Evolutionary conservation across 2,329 filamentous ascomycete genomes (phyloP).

Genomic region (Colletotrichum musicola): DNA sequence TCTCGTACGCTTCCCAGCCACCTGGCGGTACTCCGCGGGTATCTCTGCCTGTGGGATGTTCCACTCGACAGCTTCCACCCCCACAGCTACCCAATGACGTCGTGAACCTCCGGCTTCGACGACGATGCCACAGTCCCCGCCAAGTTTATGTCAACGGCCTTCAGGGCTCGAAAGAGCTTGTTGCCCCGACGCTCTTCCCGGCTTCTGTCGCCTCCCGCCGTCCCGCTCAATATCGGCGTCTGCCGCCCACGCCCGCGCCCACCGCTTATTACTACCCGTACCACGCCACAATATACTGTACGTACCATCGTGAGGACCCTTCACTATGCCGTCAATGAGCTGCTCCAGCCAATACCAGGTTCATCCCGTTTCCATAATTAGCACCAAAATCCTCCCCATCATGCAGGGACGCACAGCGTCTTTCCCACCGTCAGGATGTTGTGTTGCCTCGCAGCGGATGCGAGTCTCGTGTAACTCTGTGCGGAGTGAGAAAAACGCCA

Average conservation of each 20-base stretch:
- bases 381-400: conserved; percentile 27
- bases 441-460: conserved; percentile 24
- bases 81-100: conserved; percentile 39
- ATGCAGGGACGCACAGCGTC: conserved; percentile 33
- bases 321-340: conserved; percentile 26
- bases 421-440: conserved; percentile 21
- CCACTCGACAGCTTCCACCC: conserved; percentile 28
- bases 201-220: conserved; percentile 30
- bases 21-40: conserved; percentile 17
- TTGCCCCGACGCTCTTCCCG: conserved; percentile 28
- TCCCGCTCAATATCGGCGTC: conserved; percentile 26
- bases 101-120: conserved; percentile 33
- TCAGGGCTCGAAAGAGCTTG: conserved; percentile 29
- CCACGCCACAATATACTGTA: conserved; percentile 20
- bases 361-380: conserved; percentile 39
- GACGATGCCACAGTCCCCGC: conserved; percentile 31
- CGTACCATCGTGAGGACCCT: conserved; percentile 28
- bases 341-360: conserved; percentile 31
- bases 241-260: conserved; percentile 15
- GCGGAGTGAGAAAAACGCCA: conserved; percentile 1
- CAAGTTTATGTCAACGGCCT: conserved; percentile 37
- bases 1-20: background rate
- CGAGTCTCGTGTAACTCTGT: conserved; percentile 23
- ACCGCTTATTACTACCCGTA: conserved; percentile 10
- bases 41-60: conserved; percentile 15